A percentile compares a stretch with the other conserved stretches of the same genome.
Evolutionary conservation across 495 filamentous ascomycete genomes (phyloP).

Genomic region (Penicillium mononematosum): DNA sequence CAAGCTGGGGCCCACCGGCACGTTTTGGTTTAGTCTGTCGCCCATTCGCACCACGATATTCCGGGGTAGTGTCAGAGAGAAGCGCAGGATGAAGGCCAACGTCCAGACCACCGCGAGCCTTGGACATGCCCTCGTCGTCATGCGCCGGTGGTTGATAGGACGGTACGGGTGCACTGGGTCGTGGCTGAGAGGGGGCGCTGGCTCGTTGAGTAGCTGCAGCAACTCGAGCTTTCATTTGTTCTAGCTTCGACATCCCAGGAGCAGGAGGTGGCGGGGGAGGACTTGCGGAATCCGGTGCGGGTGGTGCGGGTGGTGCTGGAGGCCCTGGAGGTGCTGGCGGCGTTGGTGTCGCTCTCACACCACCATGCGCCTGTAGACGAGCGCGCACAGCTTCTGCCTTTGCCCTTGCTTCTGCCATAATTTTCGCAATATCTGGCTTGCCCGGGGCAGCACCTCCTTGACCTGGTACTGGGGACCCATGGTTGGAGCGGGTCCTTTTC

Average conservation of each 20-base stretch:
- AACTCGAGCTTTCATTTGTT: constrained; percentile 78
- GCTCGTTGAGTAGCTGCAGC: constrained; percentile 68
- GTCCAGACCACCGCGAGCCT: constrained; percentile 74
- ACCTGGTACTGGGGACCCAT: constrained; percentile 54
- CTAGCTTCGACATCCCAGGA: constrained; percentile 52
- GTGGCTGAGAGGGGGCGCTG: constrained; percentile 44
- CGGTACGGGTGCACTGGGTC: constrained; percentile 36
- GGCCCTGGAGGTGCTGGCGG: constrained; percentile 8
- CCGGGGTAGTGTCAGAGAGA: constrained; percentile 68
- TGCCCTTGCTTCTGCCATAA: constrained; percentile 62
- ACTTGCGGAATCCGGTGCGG: constrained; percentile 30
- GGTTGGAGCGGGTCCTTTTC: constrained; percentile 58
- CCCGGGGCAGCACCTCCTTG: constrained; percentile 36
- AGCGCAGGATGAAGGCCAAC: constrained; percentile 86
- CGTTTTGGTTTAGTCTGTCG: constrained; percentile 58
- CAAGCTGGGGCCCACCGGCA: constrained; percentile 61
- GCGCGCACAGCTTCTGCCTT: constrained; percentile 60
- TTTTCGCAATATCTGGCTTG: constrained; percentile 57
- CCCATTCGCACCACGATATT: constrained; percentile 59
- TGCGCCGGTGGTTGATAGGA: constrained; percentile 41
- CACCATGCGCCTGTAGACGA: constrained; percentile 48
- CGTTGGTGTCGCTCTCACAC: constrained; percentile 35
- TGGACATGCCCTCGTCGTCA: constrained; percentile 49
- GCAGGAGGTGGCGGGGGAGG: constrained; percentile 43
- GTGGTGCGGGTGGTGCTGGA: constrained; percentile 26